Evolutionary conservation across 2,329 filamentous ascomycete genomes (phyloP).

Genomic region (Phaeosphaeria sp.): DNA sequence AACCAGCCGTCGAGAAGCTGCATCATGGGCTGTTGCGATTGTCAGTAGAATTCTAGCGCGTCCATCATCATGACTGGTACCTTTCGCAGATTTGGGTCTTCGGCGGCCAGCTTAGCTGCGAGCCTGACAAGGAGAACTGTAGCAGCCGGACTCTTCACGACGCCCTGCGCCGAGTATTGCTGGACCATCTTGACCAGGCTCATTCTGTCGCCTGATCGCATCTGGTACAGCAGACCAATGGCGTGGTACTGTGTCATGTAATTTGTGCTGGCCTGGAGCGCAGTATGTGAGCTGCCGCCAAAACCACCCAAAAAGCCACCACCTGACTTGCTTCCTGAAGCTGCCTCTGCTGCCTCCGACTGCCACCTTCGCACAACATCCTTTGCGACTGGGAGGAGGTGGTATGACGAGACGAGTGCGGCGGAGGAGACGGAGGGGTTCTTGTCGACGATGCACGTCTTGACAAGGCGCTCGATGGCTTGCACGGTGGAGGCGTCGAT

Average conservation of each 20-base stretch:
- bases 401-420: constrained; percentile 94
- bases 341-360: constrained; percentile 96
- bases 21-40: constrained; percentile 77
- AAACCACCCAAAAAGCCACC: constrained; percentile 92
- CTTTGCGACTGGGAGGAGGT: constrained; percentile 92
- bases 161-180: constrained; percentile 90
- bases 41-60: constrained; percentile 11
- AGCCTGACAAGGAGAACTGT: constrained; percentile 91
- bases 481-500: constrained; percentile 95
- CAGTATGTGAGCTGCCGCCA: constrained; percentile 75
- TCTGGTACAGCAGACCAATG: constrained; percentile 95
- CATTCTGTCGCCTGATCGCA: constrained; percentile 97
- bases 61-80: constrained; percentile 6
- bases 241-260: constrained; percentile 99
- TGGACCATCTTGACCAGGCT: constrained; percentile 99
- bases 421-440: constrained; percentile 96
- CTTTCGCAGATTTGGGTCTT: constrained; percentile 85
- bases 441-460: constrained; percentile 99
- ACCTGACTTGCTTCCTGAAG: constrained; percentile 85
- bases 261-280: constrained; percentile 77
- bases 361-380: constrained; percentile 98
- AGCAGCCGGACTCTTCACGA: constrained; percentile 92
- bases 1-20: constrained; percentile 95
- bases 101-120: constrained; percentile 91
- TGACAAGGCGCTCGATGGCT: constrained; percentile 97